These are phyloP conservation scores for Dictyostelium capitatum DNA, from an alignment of 78 protist genomes.

Conservation along the genomic window DNA sequence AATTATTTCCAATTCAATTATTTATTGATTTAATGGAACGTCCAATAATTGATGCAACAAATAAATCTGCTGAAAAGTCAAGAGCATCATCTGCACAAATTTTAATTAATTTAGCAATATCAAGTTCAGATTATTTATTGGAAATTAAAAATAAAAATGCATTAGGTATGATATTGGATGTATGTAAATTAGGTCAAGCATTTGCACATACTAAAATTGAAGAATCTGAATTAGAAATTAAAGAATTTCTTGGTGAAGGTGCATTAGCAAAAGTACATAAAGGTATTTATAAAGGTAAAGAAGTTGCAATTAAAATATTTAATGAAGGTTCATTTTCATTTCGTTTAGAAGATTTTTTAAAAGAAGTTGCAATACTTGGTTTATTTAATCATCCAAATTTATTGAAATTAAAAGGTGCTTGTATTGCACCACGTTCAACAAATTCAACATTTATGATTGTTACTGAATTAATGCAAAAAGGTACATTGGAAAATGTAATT, in stretches of 20 bases:
- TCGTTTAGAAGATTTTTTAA: slow-evolving; percentile 76
- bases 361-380: slow-evolving; percentile 80
- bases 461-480: slow-evolving; percentile 71
- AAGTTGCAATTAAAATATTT: slow-evolving; percentile 78
- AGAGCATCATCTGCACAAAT: slow-evolving; percentile 68
- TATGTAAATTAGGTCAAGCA: slow-evolving; percentile 60
- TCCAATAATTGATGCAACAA: not conserved
- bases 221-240: slow-evolving; percentile 42
- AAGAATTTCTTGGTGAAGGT: slow-evolving; percentile 64
- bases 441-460: slow-evolving; percentile 71
- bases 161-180: slow-evolving; percentile 33
- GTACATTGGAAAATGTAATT: slow-evolving; percentile 58
- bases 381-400: slow-evolving; percentile 63
- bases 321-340: slow-evolving; percentile 69
- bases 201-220: slow-evolving; percentile 64
- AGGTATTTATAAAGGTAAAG: slow-evolving; percentile 51
- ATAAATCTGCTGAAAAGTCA: slow-evolving; percentile 15
- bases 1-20: slow-evolving; percentile 21
- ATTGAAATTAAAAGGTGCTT: slow-evolving; percentile 67
- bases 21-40: slow-evolving; percentile 55
- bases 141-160: slow-evolving; percentile 41
- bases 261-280: slow-evolving; percentile 59
- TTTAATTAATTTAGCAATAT: slow-evolving; percentile 36
- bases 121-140: slow-evolving; percentile 10
- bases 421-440: slow-evolving; percentile 39